These are phyloP conservation scores for Taphrina pruni DNA, from an alignment of 1,139 yeast genomes.

Conservation along the genomic window DNA sequence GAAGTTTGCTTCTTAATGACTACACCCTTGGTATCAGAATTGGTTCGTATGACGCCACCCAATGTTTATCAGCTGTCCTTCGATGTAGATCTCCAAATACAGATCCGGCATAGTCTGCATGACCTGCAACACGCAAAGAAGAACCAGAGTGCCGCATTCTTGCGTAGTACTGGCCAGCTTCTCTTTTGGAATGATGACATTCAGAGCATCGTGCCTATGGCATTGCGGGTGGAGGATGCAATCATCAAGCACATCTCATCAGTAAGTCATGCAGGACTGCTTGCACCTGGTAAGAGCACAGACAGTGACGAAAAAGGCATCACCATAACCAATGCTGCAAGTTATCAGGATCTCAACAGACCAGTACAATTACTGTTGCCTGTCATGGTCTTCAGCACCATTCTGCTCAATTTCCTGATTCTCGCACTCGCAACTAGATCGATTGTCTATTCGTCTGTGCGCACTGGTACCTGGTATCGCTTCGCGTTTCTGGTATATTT, in stretches of 20 bases:
- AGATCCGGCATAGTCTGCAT: constrained; percentile 21
- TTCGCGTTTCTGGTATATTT: constrained; percentile 31
- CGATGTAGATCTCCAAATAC: constrained; percentile 11
- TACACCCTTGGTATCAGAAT: constrained; percentile 9
- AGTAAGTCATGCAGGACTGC: background rate
- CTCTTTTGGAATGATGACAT: constrained; percentile 44
- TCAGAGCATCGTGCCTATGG: constrained; percentile 38
- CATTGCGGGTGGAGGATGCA: constrained; percentile 30
- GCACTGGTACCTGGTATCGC: constrained; percentile 28
- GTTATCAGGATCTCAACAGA: constrained; percentile 4
- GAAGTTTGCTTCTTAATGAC: constrained; percentile 34
- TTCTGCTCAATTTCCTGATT: constrained; percentile 22
- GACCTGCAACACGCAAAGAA: constrained; percentile 41
- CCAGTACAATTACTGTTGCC: constrained; percentile 31
- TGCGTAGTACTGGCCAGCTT: constrained; percentile 42
- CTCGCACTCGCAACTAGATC: constrained; percentile 29
- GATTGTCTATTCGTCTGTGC: constrained; percentile 17
- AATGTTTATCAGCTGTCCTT: background rate
- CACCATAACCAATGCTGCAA: background rate
- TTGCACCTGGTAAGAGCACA: background rate
- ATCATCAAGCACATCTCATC: constrained; percentile 5
- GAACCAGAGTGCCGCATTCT: constrained; percentile 44
- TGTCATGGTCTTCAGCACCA: constrained; percentile 27
- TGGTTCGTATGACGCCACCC: constrained; percentile 14
- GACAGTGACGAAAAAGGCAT: background rate